Evolutionary conservation across 768 basidiomycete species (phyloP).

Genomic region (Naematelia encephala): DNA sequence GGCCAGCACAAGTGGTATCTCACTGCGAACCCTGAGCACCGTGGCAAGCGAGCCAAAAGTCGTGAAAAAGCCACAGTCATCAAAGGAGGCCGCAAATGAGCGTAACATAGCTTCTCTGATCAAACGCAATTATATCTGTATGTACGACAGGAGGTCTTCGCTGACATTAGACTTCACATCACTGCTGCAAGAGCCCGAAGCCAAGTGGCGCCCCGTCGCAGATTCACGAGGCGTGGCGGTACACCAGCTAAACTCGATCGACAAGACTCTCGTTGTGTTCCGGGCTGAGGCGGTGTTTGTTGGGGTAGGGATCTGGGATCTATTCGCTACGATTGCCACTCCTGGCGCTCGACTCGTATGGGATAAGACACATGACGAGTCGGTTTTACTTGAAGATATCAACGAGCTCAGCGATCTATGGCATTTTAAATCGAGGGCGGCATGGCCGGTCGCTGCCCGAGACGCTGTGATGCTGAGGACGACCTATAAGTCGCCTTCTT

Average conservation of each 20-base stretch:
- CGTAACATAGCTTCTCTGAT: constrained; percentile 74
- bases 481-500: constrained; percentile 92
- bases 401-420: constrained; percentile 76
- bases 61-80: background rate
- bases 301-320: constrained; percentile 90
- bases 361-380: constrained; percentile 89
- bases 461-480: constrained; percentile 89
- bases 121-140: constrained; percentile 83
- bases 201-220: constrained; percentile 81
- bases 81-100: background rate
- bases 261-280: constrained; percentile 92
- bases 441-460: constrained; percentile 89
- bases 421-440: constrained; percentile 85
- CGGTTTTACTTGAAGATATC: constrained; percentile 78
- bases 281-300: constrained; percentile 96
- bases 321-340: constrained; percentile 80
- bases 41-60: constrained; percentile 17
- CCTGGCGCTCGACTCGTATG: constrained; percentile 77
- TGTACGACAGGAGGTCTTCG: constrained; percentile 8
- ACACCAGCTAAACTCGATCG: constrained; percentile 93
- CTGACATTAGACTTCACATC: constrained; percentile 74
- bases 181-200: constrained; percentile 91
- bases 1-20: constrained; percentile 44
- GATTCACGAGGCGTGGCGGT: constrained; percentile 88
- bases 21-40: constrained; percentile 43